Percentiles rank a stretch among this genome's conserved stretches.
Evolutionary conservation across 441 rosid genomes (phyloP).

Genomic region (Eutrema salsugineum): DNA sequence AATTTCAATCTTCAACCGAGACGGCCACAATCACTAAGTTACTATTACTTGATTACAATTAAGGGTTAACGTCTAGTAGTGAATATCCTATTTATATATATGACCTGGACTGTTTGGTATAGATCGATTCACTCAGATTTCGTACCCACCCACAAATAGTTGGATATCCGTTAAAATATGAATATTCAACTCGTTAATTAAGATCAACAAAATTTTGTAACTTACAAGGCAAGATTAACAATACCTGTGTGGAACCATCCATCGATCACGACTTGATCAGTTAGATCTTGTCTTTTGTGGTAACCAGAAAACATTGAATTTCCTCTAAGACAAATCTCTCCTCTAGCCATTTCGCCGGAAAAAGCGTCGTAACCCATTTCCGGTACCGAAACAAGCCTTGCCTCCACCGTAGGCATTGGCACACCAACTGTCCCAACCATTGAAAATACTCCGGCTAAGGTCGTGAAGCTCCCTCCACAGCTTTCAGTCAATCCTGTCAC

Average conservation of each 20-base stretch:
- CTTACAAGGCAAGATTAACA: background rate
- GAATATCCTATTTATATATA: too few relatives aligned
- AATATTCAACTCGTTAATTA: too few relatives aligned
- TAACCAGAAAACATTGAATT: constrained; percentile 80
- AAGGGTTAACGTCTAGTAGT: too few relatives aligned
- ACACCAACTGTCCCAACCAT: constrained; percentile 95
- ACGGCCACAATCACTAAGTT: too few relatives aligned
- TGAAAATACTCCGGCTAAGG: constrained; percentile 64
- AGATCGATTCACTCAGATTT: too few relatives aligned
- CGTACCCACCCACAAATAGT: too few relatives aligned
- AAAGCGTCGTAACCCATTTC: constrained; percentile 96
- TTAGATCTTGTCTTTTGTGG: constrained; percentile 79
- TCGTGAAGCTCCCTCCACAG: constrained; percentile 81
- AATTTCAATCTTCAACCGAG: too few relatives aligned
- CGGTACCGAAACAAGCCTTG: constrained; percentile 82
- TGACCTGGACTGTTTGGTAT: too few relatives aligned
- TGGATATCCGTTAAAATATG: too few relatives aligned
- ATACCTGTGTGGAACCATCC: constrained; percentile 97
- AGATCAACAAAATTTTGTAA: background rate
- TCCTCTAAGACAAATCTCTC: constrained; percentile 88
- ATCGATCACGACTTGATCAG: constrained; percentile 68
- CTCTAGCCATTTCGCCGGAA: constrained; percentile 41
- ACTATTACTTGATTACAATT: too few relatives aligned
- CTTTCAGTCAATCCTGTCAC: constrained; percentile 84
- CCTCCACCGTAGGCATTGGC: constrained; percentile 89